A percentile compares a stretch with the other conserved stretches of the same genome.
phyloP scores from a whole-genome alignment of 1,284 basidiomycete genomes.

The Pyrrhoderma noxium region DNA sequence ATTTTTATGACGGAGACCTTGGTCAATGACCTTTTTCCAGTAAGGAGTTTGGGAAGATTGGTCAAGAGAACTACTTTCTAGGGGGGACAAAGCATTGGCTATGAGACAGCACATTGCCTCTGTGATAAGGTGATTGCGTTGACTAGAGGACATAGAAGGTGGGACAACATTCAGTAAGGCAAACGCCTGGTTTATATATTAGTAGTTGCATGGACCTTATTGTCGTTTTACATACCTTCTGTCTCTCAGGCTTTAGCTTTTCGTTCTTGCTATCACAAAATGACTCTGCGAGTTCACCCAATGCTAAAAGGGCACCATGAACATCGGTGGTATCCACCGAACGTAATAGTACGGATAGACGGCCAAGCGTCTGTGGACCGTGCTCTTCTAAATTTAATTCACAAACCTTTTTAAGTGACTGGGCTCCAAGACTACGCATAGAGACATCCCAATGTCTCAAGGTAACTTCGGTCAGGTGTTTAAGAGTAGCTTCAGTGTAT shows the following conservation, averaged over 20 bases:
- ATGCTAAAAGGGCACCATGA: constrained; percentile 75
- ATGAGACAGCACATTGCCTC: constrained; percentile 71
- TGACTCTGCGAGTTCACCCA: constrained; percentile 63
- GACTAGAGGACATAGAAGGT: constrained; percentile 50
- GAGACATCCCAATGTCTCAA: constrained; percentile 85
- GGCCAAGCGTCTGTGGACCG: constrained; percentile 44
- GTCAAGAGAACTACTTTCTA: constrained; percentile 40
- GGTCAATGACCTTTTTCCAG: constrained; percentile 68
- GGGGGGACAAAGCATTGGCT: constrained; percentile 51
- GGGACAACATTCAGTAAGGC: constrained; percentile 36
- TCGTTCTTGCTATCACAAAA: constrained; percentile 2
- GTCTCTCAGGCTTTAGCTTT: constrained; percentile 8
- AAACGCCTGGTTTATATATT: constrained; percentile 54
- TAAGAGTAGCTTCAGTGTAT: constrained; percentile 66
- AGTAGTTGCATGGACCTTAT: constrained; percentile 19
- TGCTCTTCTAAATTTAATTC: constrained; percentile 49
- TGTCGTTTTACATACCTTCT: neutral
- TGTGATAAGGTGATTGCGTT: constrained; percentile 70
- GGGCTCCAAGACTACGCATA: constrained; percentile 78
- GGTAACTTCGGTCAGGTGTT: constrained; percentile 71
- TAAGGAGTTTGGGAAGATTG: constrained; percentile 36
- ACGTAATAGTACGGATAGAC: constrained; percentile 56
- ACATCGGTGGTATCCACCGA: constrained; percentile 67
- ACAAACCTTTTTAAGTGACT: constrained; percentile 67
- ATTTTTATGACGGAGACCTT: constrained; percentile 65